phyloP scores from a whole-genome alignment of 2,329 filamentous ascomycete genomes.

The Seiridium unicorne region DNA sequence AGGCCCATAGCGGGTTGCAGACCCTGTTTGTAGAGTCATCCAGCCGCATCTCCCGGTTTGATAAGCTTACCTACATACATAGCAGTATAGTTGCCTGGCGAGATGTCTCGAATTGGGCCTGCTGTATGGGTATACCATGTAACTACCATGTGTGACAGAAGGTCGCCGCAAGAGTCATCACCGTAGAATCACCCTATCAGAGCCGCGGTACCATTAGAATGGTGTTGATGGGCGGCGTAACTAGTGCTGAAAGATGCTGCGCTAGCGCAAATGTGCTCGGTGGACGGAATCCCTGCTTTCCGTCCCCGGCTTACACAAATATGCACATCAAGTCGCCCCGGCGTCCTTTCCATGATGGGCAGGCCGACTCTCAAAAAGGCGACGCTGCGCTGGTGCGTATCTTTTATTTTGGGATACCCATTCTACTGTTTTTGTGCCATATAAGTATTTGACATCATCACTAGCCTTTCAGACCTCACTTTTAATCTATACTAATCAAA shows the following conservation, averaged over 20 bases:
- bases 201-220: neutral
- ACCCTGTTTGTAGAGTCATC: no score
- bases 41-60: no score
- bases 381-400: neutral
- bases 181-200: no score
- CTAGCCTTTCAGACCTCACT: neutral
- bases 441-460: neutral
- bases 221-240: neutral
- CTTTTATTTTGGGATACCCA: neutral
- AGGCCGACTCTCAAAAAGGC: neutral
- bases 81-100: no score
- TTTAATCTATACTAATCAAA: neutral
- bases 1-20: no score
- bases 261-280: neutral
- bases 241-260: neutral
- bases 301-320: neutral
- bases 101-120: no score
- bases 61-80: no score
- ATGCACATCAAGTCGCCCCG: neutral
- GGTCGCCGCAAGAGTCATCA: no score
- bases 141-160: no score
- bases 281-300: conserved; percentile 1
- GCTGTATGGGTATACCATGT: no score
- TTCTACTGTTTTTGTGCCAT: neutral
- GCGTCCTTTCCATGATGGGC: neutral